Conservation (phyloP, 169 alveolate species). For the Theileria sp. region DNA sequence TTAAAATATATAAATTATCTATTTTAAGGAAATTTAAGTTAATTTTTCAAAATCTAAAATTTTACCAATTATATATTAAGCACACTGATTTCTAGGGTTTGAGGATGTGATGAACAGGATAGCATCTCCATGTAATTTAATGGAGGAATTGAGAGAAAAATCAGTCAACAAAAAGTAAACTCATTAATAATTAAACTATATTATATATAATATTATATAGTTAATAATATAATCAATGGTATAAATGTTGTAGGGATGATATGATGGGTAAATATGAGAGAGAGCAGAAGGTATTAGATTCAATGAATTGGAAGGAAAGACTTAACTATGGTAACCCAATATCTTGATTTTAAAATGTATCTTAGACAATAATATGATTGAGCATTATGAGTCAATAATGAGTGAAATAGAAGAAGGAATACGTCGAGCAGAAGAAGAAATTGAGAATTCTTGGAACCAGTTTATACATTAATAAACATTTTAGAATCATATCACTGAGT, state of each 20-base stretch:
- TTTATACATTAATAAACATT: no score
- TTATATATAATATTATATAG: no score
- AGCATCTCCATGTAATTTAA: constrained; percentile 67
- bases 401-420: constrained; percentile 61
- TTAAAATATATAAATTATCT: not conserved
- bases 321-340: constrained; percentile 52
- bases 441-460: constrained; percentile 44
- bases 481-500: not conserved
- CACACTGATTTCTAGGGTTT: constrained; percentile 23
- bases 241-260: not conserved
- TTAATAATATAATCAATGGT: not conserved
- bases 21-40: no score
- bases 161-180: not conserved
- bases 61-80: not conserved
- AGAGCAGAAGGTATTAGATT: constrained; percentile 61
- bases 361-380: constrained; percentile 61
- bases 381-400: constrained; percentile 57
- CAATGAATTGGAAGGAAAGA: constrained; percentile 59
- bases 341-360: not conserved
- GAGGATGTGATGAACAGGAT: constrained; percentile 64
- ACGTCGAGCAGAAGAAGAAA: constrained; percentile 43
- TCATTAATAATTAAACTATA: no score
- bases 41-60: not conserved
- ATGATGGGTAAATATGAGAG: constrained; percentile 30
- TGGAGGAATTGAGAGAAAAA: constrained; percentile 37